Percentiles rank a stretch among this genome's conserved stretches.
phyloP scores from a whole-genome alignment of 495 filamentous ascomycete species.

The Penicillium pancosmium region DNA sequence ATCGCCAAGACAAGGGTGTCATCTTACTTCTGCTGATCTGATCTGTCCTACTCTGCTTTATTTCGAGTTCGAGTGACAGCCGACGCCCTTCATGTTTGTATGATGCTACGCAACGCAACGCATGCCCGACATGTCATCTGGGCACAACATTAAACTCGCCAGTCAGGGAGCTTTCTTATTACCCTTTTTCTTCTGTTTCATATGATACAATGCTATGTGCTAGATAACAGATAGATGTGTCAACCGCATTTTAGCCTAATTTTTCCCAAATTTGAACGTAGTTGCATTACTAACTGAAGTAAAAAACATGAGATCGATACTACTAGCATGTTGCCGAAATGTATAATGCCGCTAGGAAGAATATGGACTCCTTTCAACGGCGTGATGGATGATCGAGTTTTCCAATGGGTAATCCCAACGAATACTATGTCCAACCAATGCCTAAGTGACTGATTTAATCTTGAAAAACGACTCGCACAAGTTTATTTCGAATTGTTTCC shows the following conservation, averaged over 20 bases:
- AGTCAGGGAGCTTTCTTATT: not conserved
- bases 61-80: not conserved
- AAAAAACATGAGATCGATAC: not conserved
- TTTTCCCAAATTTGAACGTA: no score
- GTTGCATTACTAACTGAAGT: not conserved
- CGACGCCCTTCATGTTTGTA: conserved; percentile 28
- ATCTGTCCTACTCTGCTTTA: not conserved
- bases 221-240: conserved; percentile 16
- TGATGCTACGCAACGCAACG: conserved; percentile 12
- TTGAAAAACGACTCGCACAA: not conserved
- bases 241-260: conserved; percentile 4
- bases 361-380: no score
- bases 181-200: not conserved
- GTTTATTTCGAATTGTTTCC: not conserved
- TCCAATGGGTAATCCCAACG: no score
- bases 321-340: conserved; percentile 1
- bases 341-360: not conserved
- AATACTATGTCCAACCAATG: no score
- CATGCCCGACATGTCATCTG: not conserved
- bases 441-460: no score
- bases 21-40: not conserved
- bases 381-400: no score
- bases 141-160: not conserved
- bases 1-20: not conserved
- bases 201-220: conserved; percentile 4